Evolutionary conservation across 768 basidiomycete genomes (phyloP), one percentile per base, ranked within the genome.

Genomic region (Lepiota brunneoincarnata): DNA sequence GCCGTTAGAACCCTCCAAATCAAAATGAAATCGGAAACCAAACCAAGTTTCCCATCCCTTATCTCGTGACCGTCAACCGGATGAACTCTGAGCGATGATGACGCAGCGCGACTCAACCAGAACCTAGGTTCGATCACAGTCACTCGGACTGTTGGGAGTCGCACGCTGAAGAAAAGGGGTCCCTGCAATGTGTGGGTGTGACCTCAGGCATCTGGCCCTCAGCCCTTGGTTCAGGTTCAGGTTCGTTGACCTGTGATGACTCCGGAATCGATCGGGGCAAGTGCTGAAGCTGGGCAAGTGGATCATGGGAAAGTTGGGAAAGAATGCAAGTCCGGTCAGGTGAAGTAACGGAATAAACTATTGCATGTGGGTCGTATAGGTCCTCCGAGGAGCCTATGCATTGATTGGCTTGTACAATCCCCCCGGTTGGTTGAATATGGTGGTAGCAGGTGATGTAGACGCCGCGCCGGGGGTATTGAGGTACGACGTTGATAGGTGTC

Each of bases 1-100:
- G 46, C 11, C 28, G 38, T 23, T 11, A 39, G 26, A 18, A 18
- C 5, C 40, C 26, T 10, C 7, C 31, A 9, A 54, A 26, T 39
- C 44, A 23, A 45, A 35, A 41, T 51, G 28, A 42, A 52, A 53
- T 46, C 35, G 23, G 17, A 31, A 46, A 54, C 24, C 44, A 46
- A 54, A 46, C 52, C 52, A 11, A 20, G 11, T 37, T 37, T 26
- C n/a, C 11, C 43, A 38, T 54, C 44, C 43, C 52, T 46, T 20
- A 44, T 24, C 39, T 46, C 36, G 44, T 47, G 52, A 54, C 41
- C 21, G 51, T 53, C 43, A 36, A 21, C 38, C 4, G 35, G 26
- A 26, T 20, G 21, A 26, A 12, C 28, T 28, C 26, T 31, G 31
- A 31, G 31, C 31, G 7, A 31, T 31, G n/a, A 53, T 54, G 52